A percentile compares a stretch with the other conserved stretches of the same genome.
Conservation (phyloP, 345 rosid genomes). For the Mallotus nudiflorus region DNA sequence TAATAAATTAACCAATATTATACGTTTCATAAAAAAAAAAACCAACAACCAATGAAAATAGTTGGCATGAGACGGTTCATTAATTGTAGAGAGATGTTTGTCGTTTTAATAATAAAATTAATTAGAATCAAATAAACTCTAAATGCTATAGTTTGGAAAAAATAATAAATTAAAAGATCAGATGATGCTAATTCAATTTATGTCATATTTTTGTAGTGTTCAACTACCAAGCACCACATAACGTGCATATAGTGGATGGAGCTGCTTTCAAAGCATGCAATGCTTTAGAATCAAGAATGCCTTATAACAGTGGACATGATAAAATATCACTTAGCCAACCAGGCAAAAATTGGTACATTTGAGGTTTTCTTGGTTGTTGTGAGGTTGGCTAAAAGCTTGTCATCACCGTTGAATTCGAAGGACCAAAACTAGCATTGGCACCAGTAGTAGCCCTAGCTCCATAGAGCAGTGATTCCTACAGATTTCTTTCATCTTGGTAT, state of each 20-base stretch:
- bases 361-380: conserved; percentile 37
- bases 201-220: conserved; percentile 32
- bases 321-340: conserved; percentile 25
- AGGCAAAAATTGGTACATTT: conserved; percentile 51
- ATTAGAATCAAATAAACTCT: too few relatives aligned
- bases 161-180: too few relatives aligned
- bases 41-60: too few relatives aligned
- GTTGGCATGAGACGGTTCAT: too few relatives aligned
- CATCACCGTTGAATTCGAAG: conserved; percentile 22
- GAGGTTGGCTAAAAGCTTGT: conserved; percentile 42
- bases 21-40: too few relatives aligned
- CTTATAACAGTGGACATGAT: conserved; percentile 32
- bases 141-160: too few relatives aligned
- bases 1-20: too few relatives aligned
- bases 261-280: conserved; percentile 36
- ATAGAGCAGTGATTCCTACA: not conserved
- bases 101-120: too few relatives aligned
- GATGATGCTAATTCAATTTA: not conserved
- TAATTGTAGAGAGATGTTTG: too few relatives aligned
- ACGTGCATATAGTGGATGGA: conserved; percentile 36
- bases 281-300: not conserved
- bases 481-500: not conserved
- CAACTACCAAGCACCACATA: conserved; percentile 28
- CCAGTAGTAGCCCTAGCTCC: too few relatives aligned
- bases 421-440: too few relatives aligned